Evolutionary conservation across 371 early-diverging fungal species (phyloP).

Genomic region (Mycotypha africana): DNA sequence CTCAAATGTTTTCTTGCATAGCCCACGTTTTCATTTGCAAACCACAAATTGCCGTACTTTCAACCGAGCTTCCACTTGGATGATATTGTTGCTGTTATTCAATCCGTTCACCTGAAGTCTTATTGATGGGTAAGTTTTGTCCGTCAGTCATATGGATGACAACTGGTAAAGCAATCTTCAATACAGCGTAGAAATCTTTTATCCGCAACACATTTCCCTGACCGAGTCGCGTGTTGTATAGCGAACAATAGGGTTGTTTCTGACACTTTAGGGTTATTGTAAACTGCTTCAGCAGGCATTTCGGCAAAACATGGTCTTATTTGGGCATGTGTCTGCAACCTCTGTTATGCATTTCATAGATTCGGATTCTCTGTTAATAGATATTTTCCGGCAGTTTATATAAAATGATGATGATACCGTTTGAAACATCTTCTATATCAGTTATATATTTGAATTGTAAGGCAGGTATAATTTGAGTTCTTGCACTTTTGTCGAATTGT

Average conservation of each 20-base stretch:
- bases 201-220: slow-evolving; percentile 24
- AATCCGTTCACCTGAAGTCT: slow-evolving; percentile 2
- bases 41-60: slow-evolving; percentile 19
- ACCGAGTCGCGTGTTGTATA: slow-evolving; percentile 26
- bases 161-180: slow-evolving; percentile 31
- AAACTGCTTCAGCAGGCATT: background rate
- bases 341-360: slow-evolving; percentile 51
- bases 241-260: slow-evolving; percentile 28
- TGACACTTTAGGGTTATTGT: no score
- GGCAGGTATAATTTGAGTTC: slow-evolving; percentile 65
- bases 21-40: slow-evolving; percentile 25
- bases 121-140: no score
- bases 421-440: slow-evolving; percentile 85
- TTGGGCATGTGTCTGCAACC: slow-evolving; percentile 51
- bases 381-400: slow-evolving; percentile 50
- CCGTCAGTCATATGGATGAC: slow-evolving; percentile 1
- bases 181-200: slow-evolving; percentile 26
- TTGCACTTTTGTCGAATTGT: slow-evolving; percentile 44
- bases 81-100: no score
- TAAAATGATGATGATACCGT: slow-evolving; percentile 73
- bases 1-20: slow-evolving; percentile 23
- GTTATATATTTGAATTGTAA: slow-evolving; percentile 68
- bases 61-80: slow-evolving; percentile 9
- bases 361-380: slow-evolving; percentile 62
- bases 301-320: slow-evolving; percentile 8